These are phyloP conservation scores for Vigna hirtella DNA, from an alignment of 306 rosid species.

Conservation along the genomic window DNA sequence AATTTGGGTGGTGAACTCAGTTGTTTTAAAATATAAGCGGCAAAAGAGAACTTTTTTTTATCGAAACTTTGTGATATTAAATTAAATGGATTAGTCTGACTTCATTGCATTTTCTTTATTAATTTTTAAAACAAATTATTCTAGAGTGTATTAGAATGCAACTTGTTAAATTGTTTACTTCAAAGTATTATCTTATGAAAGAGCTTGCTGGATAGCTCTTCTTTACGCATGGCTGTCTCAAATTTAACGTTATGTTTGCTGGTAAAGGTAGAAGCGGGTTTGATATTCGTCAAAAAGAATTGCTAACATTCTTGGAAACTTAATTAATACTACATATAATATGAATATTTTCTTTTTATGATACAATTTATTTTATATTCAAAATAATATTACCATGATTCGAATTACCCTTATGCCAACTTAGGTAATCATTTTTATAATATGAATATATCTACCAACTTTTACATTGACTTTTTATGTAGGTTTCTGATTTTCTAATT, in stretches of 20 bases:
- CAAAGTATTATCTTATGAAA: not conserved
- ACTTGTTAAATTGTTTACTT: constrained; percentile 23
- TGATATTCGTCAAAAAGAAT: too few species aligned
- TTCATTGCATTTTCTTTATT: not conserved
- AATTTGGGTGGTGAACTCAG: not conserved
- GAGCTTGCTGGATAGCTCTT: not conserved
- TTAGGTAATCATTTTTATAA: too few species aligned
- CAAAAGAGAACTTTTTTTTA: not conserved
- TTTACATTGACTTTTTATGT: too few species aligned
- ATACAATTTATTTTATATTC: too few species aligned
- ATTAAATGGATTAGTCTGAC: not conserved
- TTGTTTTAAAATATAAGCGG: not conserved
- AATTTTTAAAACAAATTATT: not conserved
- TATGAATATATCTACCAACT: too few species aligned
- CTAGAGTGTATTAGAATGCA: not conserved
- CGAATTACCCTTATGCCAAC: too few species aligned
- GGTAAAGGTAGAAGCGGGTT: not conserved
- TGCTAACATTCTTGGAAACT: too few species aligned
- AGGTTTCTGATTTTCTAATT: too few species aligned
- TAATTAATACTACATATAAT: too few species aligned
- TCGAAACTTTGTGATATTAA: not conserved
- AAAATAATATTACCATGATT: too few species aligned
- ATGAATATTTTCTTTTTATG: too few species aligned
- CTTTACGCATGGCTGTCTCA: not conserved
- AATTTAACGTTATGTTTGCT: not conserved